These are phyloP conservation scores for Reutealis trisperma DNA, from an alignment of 345 rosid genomes.

Conservation along the genomic window DNA sequence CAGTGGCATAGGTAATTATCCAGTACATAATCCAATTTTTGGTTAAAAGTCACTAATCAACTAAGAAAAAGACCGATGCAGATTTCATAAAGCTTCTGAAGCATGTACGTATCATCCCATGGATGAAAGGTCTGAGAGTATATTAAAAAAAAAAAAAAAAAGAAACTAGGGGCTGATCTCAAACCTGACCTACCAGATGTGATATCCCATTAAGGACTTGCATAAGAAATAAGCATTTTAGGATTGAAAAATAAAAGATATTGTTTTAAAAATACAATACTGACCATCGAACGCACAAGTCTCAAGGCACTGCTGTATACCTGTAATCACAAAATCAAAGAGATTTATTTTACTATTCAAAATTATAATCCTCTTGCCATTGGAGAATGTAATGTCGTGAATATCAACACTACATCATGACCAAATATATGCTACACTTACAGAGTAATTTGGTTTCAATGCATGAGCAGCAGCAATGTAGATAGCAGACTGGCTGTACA, in stretches of 20 bases:
- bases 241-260: neutral
- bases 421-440: slow-evolving; percentile 26
- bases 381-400: neutral
- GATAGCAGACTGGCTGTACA: slow-evolving; percentile 94
- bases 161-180: neutral
- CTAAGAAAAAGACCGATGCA: neutral
- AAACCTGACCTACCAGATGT: neutral
- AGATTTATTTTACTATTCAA: slow-evolving; percentile 3
- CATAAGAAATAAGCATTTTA: neutral
- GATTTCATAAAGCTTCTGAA: neutral
- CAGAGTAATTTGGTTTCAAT: slow-evolving; percentile 92
- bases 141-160: neutral
- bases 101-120: neutral
- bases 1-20: neutral
- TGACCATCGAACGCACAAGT: slow-evolving; percentile 95
- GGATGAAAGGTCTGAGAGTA: neutral
- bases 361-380: neutral
- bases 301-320: slow-evolving; percentile 97
- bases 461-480: slow-evolving; percentile 99
- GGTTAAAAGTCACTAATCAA: neutral
- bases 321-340: slow-evolving; percentile 35
- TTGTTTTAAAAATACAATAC: slow-evolving; percentile 18
- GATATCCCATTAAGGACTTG: neutral
- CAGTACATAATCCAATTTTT: neutral
- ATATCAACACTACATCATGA: no score